Percentiles rank a stretch among this genome's conserved stretches.
Conservation (phyloP, 2,329 filamentous ascomycete species). For the Eutypa lata region DNA sequence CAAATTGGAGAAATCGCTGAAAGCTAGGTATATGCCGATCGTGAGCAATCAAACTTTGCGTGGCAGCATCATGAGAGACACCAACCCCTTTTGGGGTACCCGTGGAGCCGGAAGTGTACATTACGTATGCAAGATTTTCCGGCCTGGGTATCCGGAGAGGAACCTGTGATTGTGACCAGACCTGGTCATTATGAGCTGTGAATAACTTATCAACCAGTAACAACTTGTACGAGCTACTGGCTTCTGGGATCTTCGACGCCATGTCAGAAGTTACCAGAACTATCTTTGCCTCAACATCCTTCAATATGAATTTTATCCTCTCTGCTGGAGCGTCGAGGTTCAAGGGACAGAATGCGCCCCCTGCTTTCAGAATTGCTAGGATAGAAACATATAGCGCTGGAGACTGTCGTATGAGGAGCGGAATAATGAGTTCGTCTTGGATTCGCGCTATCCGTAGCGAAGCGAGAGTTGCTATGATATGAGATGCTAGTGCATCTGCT, state of each 20-base stretch:
- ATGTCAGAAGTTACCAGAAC: slow-evolving; percentile 61
- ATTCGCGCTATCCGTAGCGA: slow-evolving; percentile 9
- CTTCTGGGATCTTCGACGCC: slow-evolving; percentile 34
- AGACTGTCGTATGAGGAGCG: slow-evolving; percentile 74
- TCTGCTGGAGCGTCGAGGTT: slow-evolving; percentile 75
- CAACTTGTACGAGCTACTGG: slow-evolving; percentile 26
- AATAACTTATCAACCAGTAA: slow-evolving; percentile 33
- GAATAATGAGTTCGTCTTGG: slow-evolving; percentile 54
- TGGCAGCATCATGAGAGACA: slow-evolving; percentile 74
- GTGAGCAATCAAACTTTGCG: slow-evolving; percentile 81
- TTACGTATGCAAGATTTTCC: slow-evolving; percentile 71
- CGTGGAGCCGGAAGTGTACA: slow-evolving; percentile 92
- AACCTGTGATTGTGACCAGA: neutral
- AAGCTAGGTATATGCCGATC: slow-evolving; percentile 74
- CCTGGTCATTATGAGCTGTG: slow-evolving; percentile 1
- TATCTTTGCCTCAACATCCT: slow-evolving; percentile 69
- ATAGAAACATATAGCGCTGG: slow-evolving; percentile 74
- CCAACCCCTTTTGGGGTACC: slow-evolving; percentile 85
- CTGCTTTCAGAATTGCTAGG: slow-evolving; percentile 75
- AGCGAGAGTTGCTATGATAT: slow-evolving; percentile 38
- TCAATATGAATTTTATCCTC: slow-evolving; percentile 73
- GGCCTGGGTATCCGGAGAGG: slow-evolving; percentile 10
- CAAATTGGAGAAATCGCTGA: slow-evolving; percentile 82
- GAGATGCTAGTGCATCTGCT: slow-evolving; percentile 53
- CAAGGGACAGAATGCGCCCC: slow-evolving; percentile 82